These are phyloP conservation scores for Cercospora sp. DNA, from an alignment of 2,329 filamentous ascomycete genomes.

Conservation along the genomic window DNA sequence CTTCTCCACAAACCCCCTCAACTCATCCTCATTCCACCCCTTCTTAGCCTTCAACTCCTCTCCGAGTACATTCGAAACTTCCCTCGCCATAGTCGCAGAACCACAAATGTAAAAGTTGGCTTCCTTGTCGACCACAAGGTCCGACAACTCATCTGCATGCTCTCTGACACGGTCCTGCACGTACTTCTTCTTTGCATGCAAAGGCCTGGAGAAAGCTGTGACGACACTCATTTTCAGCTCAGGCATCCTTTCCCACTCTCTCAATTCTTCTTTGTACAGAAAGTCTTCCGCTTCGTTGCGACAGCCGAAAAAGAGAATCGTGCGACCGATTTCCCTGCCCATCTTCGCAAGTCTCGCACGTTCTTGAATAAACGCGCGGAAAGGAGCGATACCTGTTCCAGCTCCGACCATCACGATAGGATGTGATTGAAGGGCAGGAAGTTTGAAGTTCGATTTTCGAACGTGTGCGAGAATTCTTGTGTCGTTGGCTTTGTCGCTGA, in stretches of 20 bases:
- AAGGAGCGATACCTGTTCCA: slow-evolving; percentile 54
- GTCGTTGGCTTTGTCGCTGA: slow-evolving; percentile 31
- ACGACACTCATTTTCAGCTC: slow-evolving; percentile 33
- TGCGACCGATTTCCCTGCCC: slow-evolving; percentile 27
- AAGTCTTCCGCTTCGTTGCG: slow-evolving; percentile 32
- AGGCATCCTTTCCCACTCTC: slow-evolving; percentile 24
- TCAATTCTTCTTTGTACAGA: slow-evolving; percentile 33
- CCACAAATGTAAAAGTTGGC: slow-evolving; percentile 49
- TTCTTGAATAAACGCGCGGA: slow-evolving; percentile 48
- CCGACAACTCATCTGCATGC: slow-evolving; percentile 33
- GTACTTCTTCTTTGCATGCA: slow-evolving; percentile 35
- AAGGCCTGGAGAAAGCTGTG: slow-evolving; percentile 39
- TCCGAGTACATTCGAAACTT: slow-evolving; percentile 41
- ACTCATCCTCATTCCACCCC: slow-evolving; percentile 21
- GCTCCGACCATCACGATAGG: slow-evolving; percentile 56
- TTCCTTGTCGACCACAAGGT: slow-evolving; percentile 37
- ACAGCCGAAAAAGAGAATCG: slow-evolving; percentile 39
- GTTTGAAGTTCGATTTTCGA: slow-evolving; percentile 44
- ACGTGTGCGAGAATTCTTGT: slow-evolving; percentile 39
- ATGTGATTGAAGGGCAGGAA: slow-evolving; percentile 42
- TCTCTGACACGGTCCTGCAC: slow-evolving; percentile 44
- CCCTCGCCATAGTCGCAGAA: slow-evolving; percentile 45
- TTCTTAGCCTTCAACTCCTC: slow-evolving; percentile 16
- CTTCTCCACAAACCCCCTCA: slow-evolving; percentile 27
- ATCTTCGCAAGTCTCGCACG: slow-evolving; percentile 41